Percentiles rank a stretch among this genome's conserved stretches.
Evolutionary conservation across 2,329 filamentous ascomycete species (phyloP).

Genomic region (Scedosporium apiospermum): DNA sequence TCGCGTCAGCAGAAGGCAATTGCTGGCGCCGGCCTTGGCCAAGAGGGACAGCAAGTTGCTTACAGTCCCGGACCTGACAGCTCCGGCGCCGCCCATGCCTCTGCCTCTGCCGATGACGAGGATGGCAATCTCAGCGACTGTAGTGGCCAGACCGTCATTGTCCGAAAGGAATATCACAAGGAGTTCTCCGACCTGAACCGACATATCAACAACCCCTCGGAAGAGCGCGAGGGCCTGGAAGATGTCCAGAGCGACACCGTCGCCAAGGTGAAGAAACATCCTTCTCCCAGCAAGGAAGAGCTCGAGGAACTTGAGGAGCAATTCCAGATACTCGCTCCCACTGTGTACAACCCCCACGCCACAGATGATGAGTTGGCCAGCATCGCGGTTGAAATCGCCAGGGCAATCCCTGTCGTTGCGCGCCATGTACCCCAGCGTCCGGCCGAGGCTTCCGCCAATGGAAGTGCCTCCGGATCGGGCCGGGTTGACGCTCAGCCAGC

Average conservation of each 20-base stretch:
- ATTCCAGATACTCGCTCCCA: conserved; percentile 14
- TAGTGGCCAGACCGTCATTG: conserved; percentile 8
- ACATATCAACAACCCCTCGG: not conserved
- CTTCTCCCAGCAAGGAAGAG: conserved; percentile 32
- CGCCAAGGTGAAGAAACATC: conserved; percentile 29
- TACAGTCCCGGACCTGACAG: too few species aligned
- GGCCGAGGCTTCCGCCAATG: not conserved
- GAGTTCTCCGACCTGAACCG: conserved; percentile 5
- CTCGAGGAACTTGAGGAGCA: conserved; percentile 27
- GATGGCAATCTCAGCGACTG: not conserved
- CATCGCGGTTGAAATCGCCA: not conserved
- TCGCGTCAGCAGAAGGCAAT: too few species aligned
- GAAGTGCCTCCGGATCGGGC: not conserved
- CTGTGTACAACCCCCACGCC: not conserved
- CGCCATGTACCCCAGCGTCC: not conserved
- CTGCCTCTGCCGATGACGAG: not conserved
- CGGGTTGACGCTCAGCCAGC: not conserved
- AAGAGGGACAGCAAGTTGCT: too few species aligned
- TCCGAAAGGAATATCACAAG: conserved; percentile 11
- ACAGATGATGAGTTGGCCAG: not conserved
- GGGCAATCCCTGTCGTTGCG: not conserved
- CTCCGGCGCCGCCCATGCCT: not conserved
- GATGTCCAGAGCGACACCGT: not conserved
- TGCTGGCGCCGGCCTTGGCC: too few species aligned
- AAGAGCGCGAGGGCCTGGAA: not conserved